Evolutionary conservation across 2,329 filamentous ascomycete genomes (phyloP).

Genomic region (Fusarium sp.): DNA sequence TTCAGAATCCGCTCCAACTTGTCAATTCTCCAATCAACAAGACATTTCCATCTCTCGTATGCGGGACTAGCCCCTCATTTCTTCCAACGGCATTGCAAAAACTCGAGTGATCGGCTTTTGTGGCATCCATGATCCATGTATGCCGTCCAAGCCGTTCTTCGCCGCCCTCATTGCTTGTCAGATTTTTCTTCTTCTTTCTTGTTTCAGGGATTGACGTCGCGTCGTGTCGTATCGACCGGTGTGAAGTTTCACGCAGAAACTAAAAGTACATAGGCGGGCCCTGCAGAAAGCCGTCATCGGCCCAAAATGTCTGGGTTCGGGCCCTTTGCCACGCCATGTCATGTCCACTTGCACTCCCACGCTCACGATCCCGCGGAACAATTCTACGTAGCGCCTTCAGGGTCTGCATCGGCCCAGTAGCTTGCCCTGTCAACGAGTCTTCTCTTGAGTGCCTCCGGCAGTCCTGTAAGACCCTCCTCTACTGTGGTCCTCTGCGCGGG

Average conservation of each 20-base stretch:
- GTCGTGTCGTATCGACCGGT: constrained; percentile 18
- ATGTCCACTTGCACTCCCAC: not conserved
- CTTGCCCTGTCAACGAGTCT: not conserved
- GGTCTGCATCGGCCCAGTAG: constrained; percentile 21
- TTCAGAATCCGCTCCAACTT: constrained; percentile 13
- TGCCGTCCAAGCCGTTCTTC: constrained; percentile 24
- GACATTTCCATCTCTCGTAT: constrained; percentile 3
- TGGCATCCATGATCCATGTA: constrained; percentile 24
- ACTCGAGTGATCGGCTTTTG: constrained; percentile 31
- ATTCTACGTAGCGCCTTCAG: constrained; percentile 29
- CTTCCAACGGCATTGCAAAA: constrained; percentile 27
- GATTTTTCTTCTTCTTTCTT: constrained; percentile 16
- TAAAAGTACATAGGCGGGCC: constrained; percentile 3
- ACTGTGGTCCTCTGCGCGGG: constrained; percentile 6
- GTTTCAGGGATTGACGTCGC: constrained; percentile 15
- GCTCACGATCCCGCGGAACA: constrained; percentile 18
- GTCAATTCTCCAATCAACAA: constrained; percentile 31
- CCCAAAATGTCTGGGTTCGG: constrained; percentile 19
- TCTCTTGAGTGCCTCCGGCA: constrained; percentile 9
- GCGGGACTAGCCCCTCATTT: constrained; percentile 26
- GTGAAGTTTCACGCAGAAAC: constrained; percentile 4
- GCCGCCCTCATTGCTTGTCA: constrained; percentile 17
- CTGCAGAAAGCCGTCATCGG: constrained; percentile 38
- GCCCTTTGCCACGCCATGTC: constrained; percentile 3
- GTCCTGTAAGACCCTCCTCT: constrained; percentile 23